Evolutionary conservation across 2,329 filamentous ascomycete species (phyloP).

Genomic region (Microdochium bolleyi): DNA sequence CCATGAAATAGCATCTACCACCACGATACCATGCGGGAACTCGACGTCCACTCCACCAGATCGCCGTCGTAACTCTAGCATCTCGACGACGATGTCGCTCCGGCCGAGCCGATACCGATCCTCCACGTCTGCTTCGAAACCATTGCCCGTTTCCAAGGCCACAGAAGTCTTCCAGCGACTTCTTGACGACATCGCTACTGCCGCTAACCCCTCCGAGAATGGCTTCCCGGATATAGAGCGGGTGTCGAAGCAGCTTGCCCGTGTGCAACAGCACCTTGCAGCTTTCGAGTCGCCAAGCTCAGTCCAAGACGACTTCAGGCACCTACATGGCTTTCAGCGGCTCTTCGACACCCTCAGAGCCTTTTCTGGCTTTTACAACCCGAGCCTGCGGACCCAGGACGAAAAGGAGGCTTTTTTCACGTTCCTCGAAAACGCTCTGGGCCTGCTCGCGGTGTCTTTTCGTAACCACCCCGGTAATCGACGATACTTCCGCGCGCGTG

Average conservation of each 20-base stretch:
- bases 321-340: constrained; percentile 69
- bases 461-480: constrained; percentile 77
- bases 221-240: constrained; percentile 40
- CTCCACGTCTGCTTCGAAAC: constrained; percentile 52
- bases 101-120: constrained; percentile 53
- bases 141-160: constrained; percentile 49
- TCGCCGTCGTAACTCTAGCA: background rate
- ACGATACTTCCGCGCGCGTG: constrained; percentile 72
- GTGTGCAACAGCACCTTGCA: constrained; percentile 56
- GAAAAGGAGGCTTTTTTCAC: constrained; percentile 61
- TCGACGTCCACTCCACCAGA: background rate
- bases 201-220: constrained; percentile 22
- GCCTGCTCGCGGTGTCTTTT: constrained; percentile 67
- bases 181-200: constrained; percentile 36
- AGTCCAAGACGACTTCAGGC: constrained; percentile 74
- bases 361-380: constrained; percentile 70
- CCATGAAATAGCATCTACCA: background rate
- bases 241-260: constrained; percentile 49
- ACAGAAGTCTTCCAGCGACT: constrained; percentile 49
- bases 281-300: constrained; percentile 35
- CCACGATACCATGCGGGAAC: background rate
- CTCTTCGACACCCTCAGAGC: constrained; percentile 62
- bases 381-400: constrained; percentile 48
- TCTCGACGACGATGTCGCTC: constrained; percentile 32
- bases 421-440: constrained; percentile 63